Evolutionary conservation across 1,284 basidiomycete genomes (phyloP).

Genomic region (Vanrija pseudolonga): DNA sequence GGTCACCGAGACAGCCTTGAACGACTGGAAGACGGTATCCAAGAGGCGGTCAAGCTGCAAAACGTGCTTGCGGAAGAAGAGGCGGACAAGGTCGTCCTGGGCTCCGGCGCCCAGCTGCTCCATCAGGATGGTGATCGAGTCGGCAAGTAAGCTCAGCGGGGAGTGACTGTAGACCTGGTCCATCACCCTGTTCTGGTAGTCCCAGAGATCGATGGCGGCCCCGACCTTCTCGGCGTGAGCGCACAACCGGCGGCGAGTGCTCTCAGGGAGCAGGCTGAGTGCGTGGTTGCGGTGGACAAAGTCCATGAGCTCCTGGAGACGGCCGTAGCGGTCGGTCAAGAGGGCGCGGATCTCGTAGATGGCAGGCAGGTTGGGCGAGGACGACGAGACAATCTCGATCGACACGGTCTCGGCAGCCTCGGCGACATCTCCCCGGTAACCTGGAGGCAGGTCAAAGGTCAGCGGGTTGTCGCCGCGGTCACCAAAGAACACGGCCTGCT

Average conservation of each 20-base stretch:
- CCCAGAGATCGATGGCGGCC: slow-evolving; percentile 79
- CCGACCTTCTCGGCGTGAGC: slow-evolving; percentile 86
- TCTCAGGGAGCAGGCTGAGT: slow-evolving; percentile 73
- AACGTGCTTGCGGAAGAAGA: slow-evolving; percentile 77
- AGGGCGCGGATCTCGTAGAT: slow-evolving; percentile 79
- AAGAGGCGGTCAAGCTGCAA: slow-evolving; percentile 43
- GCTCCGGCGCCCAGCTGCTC: slow-evolving; percentile 45
- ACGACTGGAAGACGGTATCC: slow-evolving; percentile 35
- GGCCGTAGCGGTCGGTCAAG: slow-evolving; percentile 67
- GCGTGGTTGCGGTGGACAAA: slow-evolving; percentile 84
- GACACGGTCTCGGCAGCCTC: slow-evolving; percentile 52
- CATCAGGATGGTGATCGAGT: slow-evolving; percentile 47
- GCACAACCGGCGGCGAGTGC: slow-evolving; percentile 68
- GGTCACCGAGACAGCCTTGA: slow-evolving; percentile 21
- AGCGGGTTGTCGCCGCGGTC: slow-evolving; percentile 54
- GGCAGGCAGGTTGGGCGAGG: slow-evolving; percentile 65
- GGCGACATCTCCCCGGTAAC: slow-evolving; percentile 52
- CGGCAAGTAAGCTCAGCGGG: slow-evolving; percentile 45
- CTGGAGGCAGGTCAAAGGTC: slow-evolving; percentile 51
- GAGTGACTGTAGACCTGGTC: slow-evolving; percentile 33
- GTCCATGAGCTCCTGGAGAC: slow-evolving; percentile 73
- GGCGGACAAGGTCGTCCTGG: slow-evolving; percentile 72
- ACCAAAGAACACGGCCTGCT: slow-evolving; percentile 57
- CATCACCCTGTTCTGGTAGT: slow-evolving; percentile 61
- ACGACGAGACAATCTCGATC: slow-evolving; percentile 55